Conservation (phyloP, 306 rosid genomes). For the Spatholobus suberectus region DNA sequence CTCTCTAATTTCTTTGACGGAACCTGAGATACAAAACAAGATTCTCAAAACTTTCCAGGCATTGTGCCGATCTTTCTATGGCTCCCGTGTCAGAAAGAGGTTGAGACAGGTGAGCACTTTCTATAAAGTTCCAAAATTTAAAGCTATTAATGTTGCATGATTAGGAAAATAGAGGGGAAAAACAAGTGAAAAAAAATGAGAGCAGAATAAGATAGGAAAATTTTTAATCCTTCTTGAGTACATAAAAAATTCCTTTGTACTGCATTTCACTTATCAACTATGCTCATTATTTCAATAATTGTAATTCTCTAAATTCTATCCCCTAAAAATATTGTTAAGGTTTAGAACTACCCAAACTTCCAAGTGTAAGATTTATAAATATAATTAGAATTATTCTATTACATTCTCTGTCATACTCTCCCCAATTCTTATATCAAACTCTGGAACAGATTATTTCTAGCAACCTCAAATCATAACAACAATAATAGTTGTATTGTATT, state of each 20-base stretch:
- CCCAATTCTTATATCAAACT: background rate
- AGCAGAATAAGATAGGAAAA: background rate
- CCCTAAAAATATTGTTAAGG: background rate
- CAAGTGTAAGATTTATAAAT: background rate
- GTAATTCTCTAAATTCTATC: background rate
- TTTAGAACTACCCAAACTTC: background rate
- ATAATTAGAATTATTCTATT: background rate
- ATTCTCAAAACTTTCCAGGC: slow-evolving; percentile 63
- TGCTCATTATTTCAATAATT: background rate
- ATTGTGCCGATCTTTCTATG: slow-evolving; percentile 62
- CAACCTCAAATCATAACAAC: background rate
- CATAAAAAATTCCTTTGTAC: background rate
- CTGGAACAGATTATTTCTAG: background rate
- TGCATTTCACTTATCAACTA: background rate
- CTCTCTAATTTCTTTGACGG: slow-evolving; percentile 61
- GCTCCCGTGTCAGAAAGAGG: slow-evolving; percentile 60
- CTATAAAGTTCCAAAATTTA: background rate
- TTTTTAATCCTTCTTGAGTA: background rate
- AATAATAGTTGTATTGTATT: background rate
- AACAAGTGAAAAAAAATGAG: background rate
- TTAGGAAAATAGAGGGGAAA: slow-evolving; percentile 3
- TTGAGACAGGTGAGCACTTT: slow-evolving; percentile 56
- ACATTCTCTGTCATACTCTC: background rate
- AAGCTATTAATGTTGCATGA: background rate
- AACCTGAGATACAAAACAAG: slow-evolving; percentile 57